phyloP scores from a whole-genome alignment of 2,329 filamentous ascomycete species.

The Microthyrium microscopicum region DNA sequence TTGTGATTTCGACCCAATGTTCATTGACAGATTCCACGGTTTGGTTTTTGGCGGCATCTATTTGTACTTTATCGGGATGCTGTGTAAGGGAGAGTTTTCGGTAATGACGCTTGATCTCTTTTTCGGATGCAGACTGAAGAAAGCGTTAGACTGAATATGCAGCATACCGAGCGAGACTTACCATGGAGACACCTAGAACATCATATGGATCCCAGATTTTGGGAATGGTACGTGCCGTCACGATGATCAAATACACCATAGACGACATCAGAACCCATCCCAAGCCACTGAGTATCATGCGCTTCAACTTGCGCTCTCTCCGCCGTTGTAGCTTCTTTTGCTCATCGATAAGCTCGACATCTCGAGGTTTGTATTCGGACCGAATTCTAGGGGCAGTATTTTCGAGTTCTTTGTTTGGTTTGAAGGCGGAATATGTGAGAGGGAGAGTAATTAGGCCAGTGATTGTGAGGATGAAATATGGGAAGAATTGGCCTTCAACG shows the following conservation, averaged over 20 bases:
- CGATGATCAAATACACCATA: constrained; percentile 82
- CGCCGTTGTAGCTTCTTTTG: constrained; percentile 78
- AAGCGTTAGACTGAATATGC: constrained; percentile 10
- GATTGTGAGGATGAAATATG: constrained; percentile 92
- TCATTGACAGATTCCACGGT: constrained; percentile 73
- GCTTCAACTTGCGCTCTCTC: constrained; percentile 76
- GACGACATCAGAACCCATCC: constrained; percentile 76
- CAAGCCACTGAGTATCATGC: constrained; percentile 54
- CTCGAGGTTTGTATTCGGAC: constrained; percentile 61
- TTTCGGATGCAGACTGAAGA: constrained; percentile 59
- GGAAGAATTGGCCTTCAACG: constrained; percentile 87
- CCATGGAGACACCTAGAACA: constrained; percentile 72
- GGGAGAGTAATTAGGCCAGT: constrained; percentile 76
- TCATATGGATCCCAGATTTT: constrained; percentile 97
- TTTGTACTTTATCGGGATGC: constrained; percentile 84
- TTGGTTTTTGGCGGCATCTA: constrained; percentile 74
- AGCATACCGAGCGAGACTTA: constrained; percentile 24
- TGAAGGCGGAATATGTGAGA: constrained; percentile 75
- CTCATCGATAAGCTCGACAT: constrained; percentile 68
- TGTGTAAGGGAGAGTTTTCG: constrained; percentile 68
- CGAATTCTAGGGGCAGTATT: constrained; percentile 69
- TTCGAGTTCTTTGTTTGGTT: constrained; percentile 61
- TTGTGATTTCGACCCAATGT: constrained; percentile 84
- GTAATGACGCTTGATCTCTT: constrained; percentile 83
- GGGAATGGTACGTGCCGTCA: constrained; percentile 51